phyloP scores from a whole-genome alignment of 192 early-diverging fungal species.

The Coemansia umbellata region DNA sequence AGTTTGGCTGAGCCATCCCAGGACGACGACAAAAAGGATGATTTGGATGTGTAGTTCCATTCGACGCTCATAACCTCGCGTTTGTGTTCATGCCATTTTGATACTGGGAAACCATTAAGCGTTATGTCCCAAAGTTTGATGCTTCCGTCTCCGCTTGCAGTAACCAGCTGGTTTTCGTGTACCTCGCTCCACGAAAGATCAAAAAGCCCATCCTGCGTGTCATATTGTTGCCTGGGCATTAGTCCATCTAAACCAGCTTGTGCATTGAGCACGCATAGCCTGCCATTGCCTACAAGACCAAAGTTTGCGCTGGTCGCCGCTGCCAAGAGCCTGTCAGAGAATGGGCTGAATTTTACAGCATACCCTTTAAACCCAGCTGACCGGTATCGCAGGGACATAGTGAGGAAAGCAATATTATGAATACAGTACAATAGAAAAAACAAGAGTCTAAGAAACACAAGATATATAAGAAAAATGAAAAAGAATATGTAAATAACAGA shows the following conservation, averaged over 20 bases:
- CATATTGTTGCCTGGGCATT: constrained; percentile 59
- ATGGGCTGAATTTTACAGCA: constrained; percentile 93
- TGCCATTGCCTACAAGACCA: constrained; percentile 95
- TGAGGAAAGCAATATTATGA: neutral
- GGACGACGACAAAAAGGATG: constrained; percentile 84
- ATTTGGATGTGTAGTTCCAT: constrained; percentile 91
- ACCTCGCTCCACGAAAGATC: constrained; percentile 94
- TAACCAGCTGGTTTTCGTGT: constrained; percentile 92
- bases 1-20: constrained; percentile 96
- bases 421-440: neutral
- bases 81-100: constrained; percentile 88
- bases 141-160: constrained; percentile 90
- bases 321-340: constrained; percentile 85
- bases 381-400: constrained; percentile 46
- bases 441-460: too few relatives aligned
- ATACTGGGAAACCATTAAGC: constrained; percentile 58
- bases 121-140: constrained; percentile 93
- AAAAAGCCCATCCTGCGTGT: constrained; percentile 96
- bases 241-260: constrained; percentile 11
- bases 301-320: constrained; percentile 89
- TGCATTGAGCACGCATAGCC: constrained; percentile 70
- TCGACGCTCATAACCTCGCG: constrained; percentile 92
- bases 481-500: too few relatives aligned
- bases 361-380: constrained; percentile 89
- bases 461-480: neutral